These are phyloP conservation scores for Didymella pomorum DNA, from an alignment of 2,329 filamentous ascomycete species.

Conservation along the genomic window DNA sequence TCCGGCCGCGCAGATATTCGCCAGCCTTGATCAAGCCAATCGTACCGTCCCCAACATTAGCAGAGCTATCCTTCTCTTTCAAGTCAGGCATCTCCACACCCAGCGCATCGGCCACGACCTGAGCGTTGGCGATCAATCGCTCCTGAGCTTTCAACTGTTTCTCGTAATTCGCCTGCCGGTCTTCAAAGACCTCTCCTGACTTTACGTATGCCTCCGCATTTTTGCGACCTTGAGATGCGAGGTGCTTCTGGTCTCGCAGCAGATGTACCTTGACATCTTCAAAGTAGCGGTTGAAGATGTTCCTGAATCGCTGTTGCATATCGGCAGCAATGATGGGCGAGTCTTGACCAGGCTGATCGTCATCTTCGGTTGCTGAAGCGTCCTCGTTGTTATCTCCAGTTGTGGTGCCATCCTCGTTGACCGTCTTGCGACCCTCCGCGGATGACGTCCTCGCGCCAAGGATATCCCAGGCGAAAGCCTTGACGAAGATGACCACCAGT, in stretches of 20 bases:
- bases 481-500: constrained; percentile 92
- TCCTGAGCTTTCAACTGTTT: constrained; percentile 93
- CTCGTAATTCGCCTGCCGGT: constrained; percentile 94
- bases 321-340: constrained; percentile 78
- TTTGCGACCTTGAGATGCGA: constrained; percentile 84
- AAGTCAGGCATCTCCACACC: constrained; percentile 93
- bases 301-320: constrained; percentile 84
- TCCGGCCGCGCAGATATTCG: constrained; percentile 89
- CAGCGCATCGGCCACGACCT: constrained; percentile 86
- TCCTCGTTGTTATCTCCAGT: constrained; percentile 64
- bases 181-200: constrained; percentile 97
- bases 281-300: constrained; percentile 85
- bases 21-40: constrained; percentile 95
- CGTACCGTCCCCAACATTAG: constrained; percentile 72
- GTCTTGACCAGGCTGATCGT: constrained; percentile 65
- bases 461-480: constrained; percentile 95
- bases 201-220: constrained; percentile 99
- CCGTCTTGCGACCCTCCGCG: constrained; percentile 81
- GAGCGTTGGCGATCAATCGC: constrained; percentile 86
- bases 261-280: constrained; percentile 92
- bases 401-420: constrained; percentile 80
- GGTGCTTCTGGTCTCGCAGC: constrained; percentile 87
- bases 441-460: constrained; percentile 77
- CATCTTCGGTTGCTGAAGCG: constrained; percentile 60
- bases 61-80: constrained; percentile 78